Percentiles rank a stretch among this genome's conserved stretches.
These are phyloP conservation scores for Talaromyces sp. DNA, from an alignment of 2,329 filamentous ascomycete species.

Conservation along the genomic window DNA sequence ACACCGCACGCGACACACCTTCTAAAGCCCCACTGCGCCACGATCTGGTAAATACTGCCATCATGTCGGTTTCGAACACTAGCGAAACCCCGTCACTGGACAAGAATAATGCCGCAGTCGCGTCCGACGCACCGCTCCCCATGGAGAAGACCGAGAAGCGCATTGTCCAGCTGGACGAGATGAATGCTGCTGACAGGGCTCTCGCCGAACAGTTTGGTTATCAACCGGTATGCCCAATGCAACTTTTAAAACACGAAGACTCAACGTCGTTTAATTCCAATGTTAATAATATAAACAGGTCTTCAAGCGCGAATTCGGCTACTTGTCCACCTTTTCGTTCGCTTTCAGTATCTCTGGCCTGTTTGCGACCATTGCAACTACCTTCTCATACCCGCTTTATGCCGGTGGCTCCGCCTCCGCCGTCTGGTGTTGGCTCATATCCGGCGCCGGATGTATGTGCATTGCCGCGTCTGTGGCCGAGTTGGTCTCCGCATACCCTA, in stretches of 20 bases:
- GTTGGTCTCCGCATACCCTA: conserved; percentile 58
- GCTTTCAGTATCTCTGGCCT: conserved; percentile 57
- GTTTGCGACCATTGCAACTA: conserved; percentile 56
- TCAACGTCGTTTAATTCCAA: not conserved
- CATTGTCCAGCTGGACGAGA: conserved; percentile 25
- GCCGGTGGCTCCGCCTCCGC: conserved; percentile 51
- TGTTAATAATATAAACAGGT: conserved; percentile 35
- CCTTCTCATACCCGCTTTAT: conserved; percentile 52
- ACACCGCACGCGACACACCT: conserved; percentile 7
- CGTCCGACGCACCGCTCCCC: not conserved
- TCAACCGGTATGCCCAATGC: conserved; percentile 26
- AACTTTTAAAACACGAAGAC: not conserved
- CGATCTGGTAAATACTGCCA: conserved; percentile 6
- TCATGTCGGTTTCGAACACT: conserved; percentile 12
- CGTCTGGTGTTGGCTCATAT: conserved; percentile 60
- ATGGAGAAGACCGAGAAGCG: conserved; percentile 9
- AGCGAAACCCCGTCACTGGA: conserved; percentile 14
- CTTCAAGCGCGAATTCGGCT: conserved; percentile 59
- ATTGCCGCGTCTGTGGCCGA: conserved; percentile 55
- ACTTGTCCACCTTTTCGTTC: conserved; percentile 59
- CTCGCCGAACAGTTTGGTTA: conserved; percentile 33
- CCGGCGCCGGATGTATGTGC: conserved; percentile 56
- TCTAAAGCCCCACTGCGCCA: not conserved
- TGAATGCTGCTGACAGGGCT: conserved; percentile 27
- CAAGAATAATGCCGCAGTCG: conserved; percentile 7